phyloP scores from a whole-genome alignment of 768 basidiomycete species.

The Sistotremastrum suecicum region DNA sequence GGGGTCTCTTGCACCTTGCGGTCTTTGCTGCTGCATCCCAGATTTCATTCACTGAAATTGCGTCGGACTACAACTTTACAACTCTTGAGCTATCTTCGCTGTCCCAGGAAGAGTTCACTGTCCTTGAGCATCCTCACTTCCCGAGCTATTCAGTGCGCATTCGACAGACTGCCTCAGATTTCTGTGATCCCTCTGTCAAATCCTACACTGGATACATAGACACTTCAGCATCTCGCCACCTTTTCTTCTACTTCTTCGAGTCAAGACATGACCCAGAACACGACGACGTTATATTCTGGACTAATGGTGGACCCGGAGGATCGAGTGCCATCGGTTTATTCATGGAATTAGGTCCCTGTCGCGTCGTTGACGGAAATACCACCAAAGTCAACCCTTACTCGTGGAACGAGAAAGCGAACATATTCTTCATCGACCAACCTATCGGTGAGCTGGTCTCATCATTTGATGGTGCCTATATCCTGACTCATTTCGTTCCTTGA shows the following conservation, averaged over 20 bases:
- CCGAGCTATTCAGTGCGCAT: conserved; percentile 28
- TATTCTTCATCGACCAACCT: conserved; percentile 34
- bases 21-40: too few species aligned
- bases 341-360: conserved; percentile 24
- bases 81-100: conserved; percentile 19
- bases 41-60: too few species aligned
- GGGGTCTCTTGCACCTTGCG: too few species aligned
- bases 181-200: conserved; percentile 29
- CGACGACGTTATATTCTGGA: conserved; percentile 5
- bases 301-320: conserved; percentile 16
- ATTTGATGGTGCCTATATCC: conserved; percentile 2
- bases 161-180: conserved; percentile 18
- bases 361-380: too few species aligned
- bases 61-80: background rate
- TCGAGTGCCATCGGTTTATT: conserved; percentile 22
- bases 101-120: conserved; percentile 20
- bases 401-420: conserved; percentile 12
- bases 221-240: conserved; percentile 5
- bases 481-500: background rate
- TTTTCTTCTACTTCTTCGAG: conserved; percentile 28
- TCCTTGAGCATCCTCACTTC: conserved; percentile 28
- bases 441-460: conserved; percentile 16
- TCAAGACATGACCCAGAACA: conserved; percentile 12
- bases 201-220: conserved; percentile 10
- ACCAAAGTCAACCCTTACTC: conserved; percentile 8